Percentiles rank a stretch among this genome's conserved stretches.
Conservation (phyloP, 768 basidiomycete genomes). For the Mrakia blollopis region DNA sequence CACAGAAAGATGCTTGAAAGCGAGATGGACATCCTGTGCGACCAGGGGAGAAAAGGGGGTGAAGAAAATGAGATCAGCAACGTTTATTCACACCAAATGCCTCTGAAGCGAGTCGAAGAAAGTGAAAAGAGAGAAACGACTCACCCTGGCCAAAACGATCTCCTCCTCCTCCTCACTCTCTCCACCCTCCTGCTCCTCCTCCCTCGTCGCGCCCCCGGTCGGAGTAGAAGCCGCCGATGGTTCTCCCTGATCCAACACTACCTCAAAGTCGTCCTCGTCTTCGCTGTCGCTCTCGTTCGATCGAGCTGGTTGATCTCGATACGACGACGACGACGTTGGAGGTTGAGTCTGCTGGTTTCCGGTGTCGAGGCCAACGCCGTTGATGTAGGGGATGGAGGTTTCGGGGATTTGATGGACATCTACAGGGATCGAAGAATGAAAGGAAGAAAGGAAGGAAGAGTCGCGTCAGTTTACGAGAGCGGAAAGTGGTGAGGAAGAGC, state of each 20-base stretch:
- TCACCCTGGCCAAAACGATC: not conserved
- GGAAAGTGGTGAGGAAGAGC: not conserved
- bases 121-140: not conserved
- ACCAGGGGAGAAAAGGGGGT: not conserved
- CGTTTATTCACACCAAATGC: too few species aligned
- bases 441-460: not conserved
- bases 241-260: not conserved
- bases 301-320: not conserved
- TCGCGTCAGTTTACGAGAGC: too few species aligned
- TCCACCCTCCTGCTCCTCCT: not conserved
- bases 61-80: not conserved
- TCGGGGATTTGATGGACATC: conserved; percentile 1
- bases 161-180: not conserved
- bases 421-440: not conserved
- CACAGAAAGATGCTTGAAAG: not conserved
- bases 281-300: conserved; percentile 4
- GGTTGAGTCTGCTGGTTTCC: too few species aligned
- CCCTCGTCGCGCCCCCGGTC: too few species aligned
- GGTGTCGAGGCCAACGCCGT: not conserved
- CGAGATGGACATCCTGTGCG: not conserved
- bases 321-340: not conserved
- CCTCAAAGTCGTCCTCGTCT: conserved; percentile 10
- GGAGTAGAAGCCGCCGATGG: not conserved
- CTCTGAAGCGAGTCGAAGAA: not conserved
- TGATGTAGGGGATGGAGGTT: not conserved